A percentile compares a stretch with the other conserved stretches of the same genome.
phyloP scores from a whole-genome alignment of 2,329 filamentous ascomycete species.

The Sporothrix dimorphospora region DNA sequence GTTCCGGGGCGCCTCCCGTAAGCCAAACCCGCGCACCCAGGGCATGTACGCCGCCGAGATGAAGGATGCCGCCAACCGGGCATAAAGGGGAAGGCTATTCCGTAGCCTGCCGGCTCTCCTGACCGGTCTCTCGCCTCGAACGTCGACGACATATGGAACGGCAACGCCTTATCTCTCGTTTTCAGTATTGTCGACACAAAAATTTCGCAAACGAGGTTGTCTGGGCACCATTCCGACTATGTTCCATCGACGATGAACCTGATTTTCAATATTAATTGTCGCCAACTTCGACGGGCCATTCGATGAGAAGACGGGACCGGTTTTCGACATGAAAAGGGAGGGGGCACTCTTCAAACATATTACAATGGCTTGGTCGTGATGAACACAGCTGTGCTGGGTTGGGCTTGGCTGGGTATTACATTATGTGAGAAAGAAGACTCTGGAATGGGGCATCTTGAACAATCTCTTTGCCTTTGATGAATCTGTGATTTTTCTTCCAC shows the following conservation, averaged over 20 bases:
- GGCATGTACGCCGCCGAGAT: conserved; percentile 41
- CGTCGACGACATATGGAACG: not conserved
- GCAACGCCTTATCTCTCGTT: not conserved
- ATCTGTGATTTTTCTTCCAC: not conserved
- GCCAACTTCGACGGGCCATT: not conserved
- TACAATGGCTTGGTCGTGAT: conserved; percentile 21
- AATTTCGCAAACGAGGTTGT: too few relatives aligned
- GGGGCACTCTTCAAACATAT: not conserved
- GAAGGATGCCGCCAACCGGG: conserved; percentile 40
- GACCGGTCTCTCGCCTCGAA: not conserved
- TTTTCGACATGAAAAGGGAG: not conserved
- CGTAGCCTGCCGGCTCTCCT: not conserved
- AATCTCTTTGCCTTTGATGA: not conserved
- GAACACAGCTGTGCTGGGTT: conserved; percentile 33
- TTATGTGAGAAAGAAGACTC: not conserved
- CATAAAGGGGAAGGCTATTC: conserved; percentile 25
- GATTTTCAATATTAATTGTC: not conserved
- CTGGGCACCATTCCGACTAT: not conserved
- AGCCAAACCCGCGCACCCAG: conserved; percentile 37
- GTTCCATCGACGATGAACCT: not conserved
- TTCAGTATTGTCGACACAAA: too few relatives aligned
- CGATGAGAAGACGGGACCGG: not conserved
- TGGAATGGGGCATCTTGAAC: not conserved
- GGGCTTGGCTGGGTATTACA: conserved; percentile 5
- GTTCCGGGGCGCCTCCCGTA: conserved; percentile 48